Evolutionary conservation across 352 stramenopile genomes (phyloP).

Genomic region (Pythium guiyangense): DNA sequence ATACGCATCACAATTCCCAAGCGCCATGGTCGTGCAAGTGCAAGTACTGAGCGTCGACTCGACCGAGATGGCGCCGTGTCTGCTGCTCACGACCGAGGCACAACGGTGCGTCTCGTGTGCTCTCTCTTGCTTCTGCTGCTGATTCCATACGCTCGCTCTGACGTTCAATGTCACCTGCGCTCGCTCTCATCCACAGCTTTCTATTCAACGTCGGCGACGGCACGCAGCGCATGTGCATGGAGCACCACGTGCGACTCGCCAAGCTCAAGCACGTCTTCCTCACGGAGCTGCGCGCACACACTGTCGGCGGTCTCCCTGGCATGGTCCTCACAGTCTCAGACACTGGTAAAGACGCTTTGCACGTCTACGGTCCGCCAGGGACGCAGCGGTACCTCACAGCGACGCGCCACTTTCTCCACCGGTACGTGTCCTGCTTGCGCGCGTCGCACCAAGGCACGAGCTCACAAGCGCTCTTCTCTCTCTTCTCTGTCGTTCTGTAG

Average conservation of each 20-base stretch:
- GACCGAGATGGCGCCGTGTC: slow-evolving; percentile 63
- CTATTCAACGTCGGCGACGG: slow-evolving; percentile 90
- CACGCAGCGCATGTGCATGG: slow-evolving; percentile 88
- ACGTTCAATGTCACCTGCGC: not conserved
- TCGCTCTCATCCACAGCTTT: slow-evolving; percentile 64
- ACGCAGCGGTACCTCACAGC: slow-evolving; percentile 66
- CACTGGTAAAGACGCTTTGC: slow-evolving; percentile 70
- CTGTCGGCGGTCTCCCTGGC: slow-evolving; percentile 75
- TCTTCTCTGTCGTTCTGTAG: no score
- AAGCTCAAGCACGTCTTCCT: slow-evolving; percentile 85
- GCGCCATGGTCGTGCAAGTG: slow-evolving; percentile 72
- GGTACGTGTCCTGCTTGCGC: slow-evolving; percentile 21
- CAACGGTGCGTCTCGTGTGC: slow-evolving; percentile 29
- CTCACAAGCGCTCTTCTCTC: no score
- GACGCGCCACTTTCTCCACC: slow-evolving; percentile 82
- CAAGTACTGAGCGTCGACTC: slow-evolving; percentile 76
- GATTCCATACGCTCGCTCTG: not conserved
- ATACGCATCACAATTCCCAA: no score
- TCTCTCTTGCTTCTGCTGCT: not conserved
- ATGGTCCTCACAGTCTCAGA: slow-evolving; percentile 89
- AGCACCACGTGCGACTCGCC: slow-evolving; percentile 85
- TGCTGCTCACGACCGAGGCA: slow-evolving; percentile 68
- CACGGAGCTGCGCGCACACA: slow-evolving; percentile 73
- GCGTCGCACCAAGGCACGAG: no score
- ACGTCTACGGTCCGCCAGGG: slow-evolving; percentile 64